Evolutionary conservation across 1,284 basidiomycete species (phyloP), one percentile per base, ranked within the genome.

Genomic region (Golubevia sp.): DNA sequence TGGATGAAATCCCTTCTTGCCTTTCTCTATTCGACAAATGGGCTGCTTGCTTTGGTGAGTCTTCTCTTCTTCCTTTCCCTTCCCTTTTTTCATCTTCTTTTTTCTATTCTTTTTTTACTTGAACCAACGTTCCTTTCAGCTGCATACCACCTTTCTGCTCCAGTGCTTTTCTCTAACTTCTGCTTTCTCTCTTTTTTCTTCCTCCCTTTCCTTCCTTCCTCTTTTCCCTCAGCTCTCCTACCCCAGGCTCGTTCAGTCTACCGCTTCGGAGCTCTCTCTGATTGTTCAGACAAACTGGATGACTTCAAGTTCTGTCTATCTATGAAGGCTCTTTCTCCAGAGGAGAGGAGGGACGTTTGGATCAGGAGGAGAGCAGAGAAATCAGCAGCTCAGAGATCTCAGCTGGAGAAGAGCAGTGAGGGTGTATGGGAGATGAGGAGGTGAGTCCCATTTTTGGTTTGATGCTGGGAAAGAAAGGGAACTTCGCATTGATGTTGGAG

Each of bases 241-340:
- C 88, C 89, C 7, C 95, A 97, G 84, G 84, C 95, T 61, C 91
- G 90, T 71, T 90, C 91, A 2, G 86, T 97, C 55, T 98, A 98
- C 84, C 88, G 96, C 70, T 90, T 91, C 73, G 96, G 96, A 2
- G 87, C 89, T 56, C 88, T 91, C 74, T 87, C 91, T 1, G 88
- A 90, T 65, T 98, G 96, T 83, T 86, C 86, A 0, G 87, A 87
- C 59, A 94, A 96, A 82, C 88, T 91, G 76, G 90, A 94, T 70
- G 94, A 97, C 76, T 96, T 96, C 88, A 97, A 97, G 85, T 97
- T 92, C 85, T 99, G 96, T 85, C 86, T 97, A 86, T 91, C 90
- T 63, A 86, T 91, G 68, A 95, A 94, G 83, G 87, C 88, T 24
- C 86, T 92, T 84, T 88, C 90, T 56, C 88, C 89, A 8, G 93